Base-by-base conservation (phyloP, 208 protist genomes). In the Leishmania tropica region DNA sequence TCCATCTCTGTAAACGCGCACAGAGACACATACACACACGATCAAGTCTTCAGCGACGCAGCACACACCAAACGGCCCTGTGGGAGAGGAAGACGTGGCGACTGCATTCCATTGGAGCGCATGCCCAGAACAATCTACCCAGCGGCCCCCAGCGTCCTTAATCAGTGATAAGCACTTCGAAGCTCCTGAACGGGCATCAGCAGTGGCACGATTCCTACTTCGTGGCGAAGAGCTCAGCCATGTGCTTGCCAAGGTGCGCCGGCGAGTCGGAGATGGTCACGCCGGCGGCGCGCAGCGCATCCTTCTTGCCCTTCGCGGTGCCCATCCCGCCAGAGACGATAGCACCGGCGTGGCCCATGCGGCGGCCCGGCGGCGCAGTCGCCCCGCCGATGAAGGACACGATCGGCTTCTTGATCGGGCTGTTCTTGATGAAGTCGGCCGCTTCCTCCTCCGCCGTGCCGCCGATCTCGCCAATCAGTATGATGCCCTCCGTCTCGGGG, bases 391-490 rank as follows among this genome's bases (percentile, higher is more conserved):
- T 99, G 88, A 99, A 99, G 60, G 95, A 96, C 4, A 99, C 99
- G 56, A 99, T 91, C 48, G 99, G 99, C 89, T 99, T 99, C 87
- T 98, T 96, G 78, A 94, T 97, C 35, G 88, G 93, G 85, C 98
- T 90, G 86, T 98, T 95, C 79, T 95, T 97, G 77, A 99, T 95
- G 88, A 96, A 99, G 77, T 98, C 98, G 17, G 99, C 99, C 35
- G 99, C 99, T 86, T 99, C 97, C 91, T 99, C 99, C 90, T 99
- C 99, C 37, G 99, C 98, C 24, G 89, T 91, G 75, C 99, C 99
- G 83, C 99, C 99, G 87, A 99, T 99, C 92, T 99, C 99, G 85
- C 99, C 98, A 88, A 99, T 99, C 76, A 99, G 92, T 83, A 99
- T 98, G 81, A 99, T 97, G 92, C 98, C 99, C 89, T 99, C 95